These are phyloP conservation scores for Candida sp. DNA, from an alignment of 1,139 yeast genomes.

Conservation along the genomic window DNA sequence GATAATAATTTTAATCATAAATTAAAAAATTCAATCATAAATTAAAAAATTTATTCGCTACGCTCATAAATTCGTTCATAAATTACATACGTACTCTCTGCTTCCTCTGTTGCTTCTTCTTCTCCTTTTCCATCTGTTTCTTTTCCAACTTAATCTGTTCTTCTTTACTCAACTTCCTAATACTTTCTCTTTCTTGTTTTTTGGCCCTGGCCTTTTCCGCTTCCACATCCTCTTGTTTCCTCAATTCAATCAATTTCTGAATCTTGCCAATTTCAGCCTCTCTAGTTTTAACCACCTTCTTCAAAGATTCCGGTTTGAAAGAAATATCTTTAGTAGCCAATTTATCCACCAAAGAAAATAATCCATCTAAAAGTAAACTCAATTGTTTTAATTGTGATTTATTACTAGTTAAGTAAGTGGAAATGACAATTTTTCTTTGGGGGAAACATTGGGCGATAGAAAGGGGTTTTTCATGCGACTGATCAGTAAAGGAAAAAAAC, in stretches of 20 bases:
- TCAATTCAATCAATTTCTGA: constrained; percentile 55
- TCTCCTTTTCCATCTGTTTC: constrained; percentile 49
- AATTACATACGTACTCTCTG: constrained; percentile 36
- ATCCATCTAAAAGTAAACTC: constrained; percentile 45
- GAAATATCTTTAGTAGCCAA: constrained; percentile 42
- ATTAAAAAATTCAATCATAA: no score
- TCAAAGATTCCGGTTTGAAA: constrained; percentile 66
- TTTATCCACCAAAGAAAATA: constrained; percentile 52
- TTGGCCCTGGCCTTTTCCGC: constrained; percentile 68
- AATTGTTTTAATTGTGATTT: constrained; percentile 45
- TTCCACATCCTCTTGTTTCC: constrained; percentile 65
- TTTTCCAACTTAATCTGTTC: constrained; percentile 74
- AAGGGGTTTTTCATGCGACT: constrained; percentile 66
- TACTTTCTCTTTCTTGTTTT: constrained; percentile 55
- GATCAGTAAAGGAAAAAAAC: constrained; percentile 79
- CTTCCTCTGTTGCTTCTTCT: constrained; percentile 40
- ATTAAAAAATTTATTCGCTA: no score
- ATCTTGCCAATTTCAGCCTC: constrained; percentile 66
- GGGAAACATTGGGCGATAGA: constrained; percentile 50
- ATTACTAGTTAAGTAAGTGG: constrained; percentile 46
- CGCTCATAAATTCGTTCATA: no score
- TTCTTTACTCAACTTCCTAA: constrained; percentile 60
- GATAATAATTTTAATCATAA: background rate
- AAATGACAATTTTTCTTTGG: constrained; percentile 51
- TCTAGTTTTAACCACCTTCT: constrained; percentile 71